Conservation (phyloP, 164 flowering plant species). For the Chimonanthus salicifolius region DNA sequence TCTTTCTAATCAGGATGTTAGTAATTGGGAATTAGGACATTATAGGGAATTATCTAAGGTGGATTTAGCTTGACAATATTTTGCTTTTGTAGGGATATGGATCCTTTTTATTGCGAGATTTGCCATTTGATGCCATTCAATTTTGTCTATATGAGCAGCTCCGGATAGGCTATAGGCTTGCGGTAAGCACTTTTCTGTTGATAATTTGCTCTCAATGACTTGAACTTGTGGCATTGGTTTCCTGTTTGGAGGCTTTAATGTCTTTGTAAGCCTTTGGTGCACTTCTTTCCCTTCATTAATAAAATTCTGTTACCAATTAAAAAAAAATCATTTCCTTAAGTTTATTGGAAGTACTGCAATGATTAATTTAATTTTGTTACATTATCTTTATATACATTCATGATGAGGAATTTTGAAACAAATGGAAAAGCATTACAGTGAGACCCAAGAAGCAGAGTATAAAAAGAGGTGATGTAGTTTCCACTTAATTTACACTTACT, state of each 20-base stretch:
- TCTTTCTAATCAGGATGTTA: slow-evolving; percentile 1
- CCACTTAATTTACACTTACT: too few species aligned
- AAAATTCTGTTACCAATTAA: too few species aligned
- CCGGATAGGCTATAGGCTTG: slow-evolving; percentile 78
- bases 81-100: slow-evolving; percentile 67
- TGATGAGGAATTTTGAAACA: too few species aligned
- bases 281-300: too few species aligned
- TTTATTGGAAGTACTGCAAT: too few species aligned
- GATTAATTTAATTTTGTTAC: too few species aligned
- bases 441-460: too few species aligned
- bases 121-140: slow-evolving; percentile 97
- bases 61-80: not conserved
- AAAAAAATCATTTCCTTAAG: too few species aligned
- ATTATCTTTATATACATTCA: too few species aligned
- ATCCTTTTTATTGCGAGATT: slow-evolving; percentile 85
- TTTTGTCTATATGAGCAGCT: slow-evolving; percentile 98
- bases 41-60: not conserved
- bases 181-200: slow-evolving; percentile 40
- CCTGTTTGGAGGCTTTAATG: not conserved
- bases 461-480: too few species aligned
- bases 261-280: too few species aligned
- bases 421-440: too few species aligned
- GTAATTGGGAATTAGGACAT: not conserved
- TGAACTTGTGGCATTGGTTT: not conserved
- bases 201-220: not conserved